These are phyloP conservation scores for Plasmodium ovale DNA, from an alignment of 169 alveolate species.

Conservation along the genomic window DNA sequence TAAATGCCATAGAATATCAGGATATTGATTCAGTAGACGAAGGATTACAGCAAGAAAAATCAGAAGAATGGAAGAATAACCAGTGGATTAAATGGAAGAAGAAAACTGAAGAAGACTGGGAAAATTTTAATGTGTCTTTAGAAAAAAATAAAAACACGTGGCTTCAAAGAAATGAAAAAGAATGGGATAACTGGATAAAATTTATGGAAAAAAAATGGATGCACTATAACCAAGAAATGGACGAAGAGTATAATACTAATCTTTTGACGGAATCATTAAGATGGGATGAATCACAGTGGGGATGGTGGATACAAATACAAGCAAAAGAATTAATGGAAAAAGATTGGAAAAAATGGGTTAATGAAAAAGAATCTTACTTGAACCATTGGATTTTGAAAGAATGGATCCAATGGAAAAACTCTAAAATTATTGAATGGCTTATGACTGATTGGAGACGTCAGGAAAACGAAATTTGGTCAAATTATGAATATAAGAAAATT, in stretches of 20 bases:
- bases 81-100: slow-evolving; percentile 15
- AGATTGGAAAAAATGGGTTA: slow-evolving; percentile 14
- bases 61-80: slow-evolving; percentile 32
- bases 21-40: too few species aligned
- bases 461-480: slow-evolving; percentile 19
- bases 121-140: background rate
- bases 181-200: slow-evolving; percentile 15
- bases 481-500: slow-evolving; percentile 11
- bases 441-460: slow-evolving; percentile 18
- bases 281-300: slow-evolving; percentile 14
- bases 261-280: background rate
- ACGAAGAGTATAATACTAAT: background rate
- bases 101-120: slow-evolving; percentile 15
- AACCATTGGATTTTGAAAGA: slow-evolving; percentile 19
- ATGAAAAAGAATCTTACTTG: slow-evolving; percentile 12
- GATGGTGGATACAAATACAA: slow-evolving; percentile 20
- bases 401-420: slow-evolving; percentile 21
- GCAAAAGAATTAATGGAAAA: slow-evolving; percentile 29
- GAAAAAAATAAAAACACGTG: slow-evolving; percentile 2
- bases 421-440: slow-evolving; percentile 1
- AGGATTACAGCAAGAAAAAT: background rate
- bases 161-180: slow-evolving; percentile 12
- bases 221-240: background rate
- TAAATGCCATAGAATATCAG: too few species aligned
- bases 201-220: slow-evolving; percentile 22